Conservation (phyloP, 208 protist genomes). For the Acanthamoeba lenticulata region DNA sequence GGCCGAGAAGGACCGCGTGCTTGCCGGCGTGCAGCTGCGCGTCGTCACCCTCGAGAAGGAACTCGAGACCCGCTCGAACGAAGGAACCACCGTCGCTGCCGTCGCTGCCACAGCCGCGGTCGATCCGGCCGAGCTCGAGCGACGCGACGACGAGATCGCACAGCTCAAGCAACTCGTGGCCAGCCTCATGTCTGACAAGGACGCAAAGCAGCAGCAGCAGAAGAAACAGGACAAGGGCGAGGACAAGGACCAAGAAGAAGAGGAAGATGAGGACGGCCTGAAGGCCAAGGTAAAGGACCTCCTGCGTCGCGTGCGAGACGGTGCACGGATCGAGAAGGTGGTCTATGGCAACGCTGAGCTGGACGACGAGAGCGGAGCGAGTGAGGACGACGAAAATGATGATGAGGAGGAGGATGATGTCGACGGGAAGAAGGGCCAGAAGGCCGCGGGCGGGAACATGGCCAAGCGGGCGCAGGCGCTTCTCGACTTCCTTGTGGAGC, state of each 20-base stretch:
- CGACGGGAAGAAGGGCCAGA: background rate
- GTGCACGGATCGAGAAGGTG: background rate
- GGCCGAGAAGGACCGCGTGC: background rate
- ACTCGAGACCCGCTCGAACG: background rate
- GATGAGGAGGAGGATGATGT: background rate
- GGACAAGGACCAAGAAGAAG: background rate
- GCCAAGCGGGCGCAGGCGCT: background rate
- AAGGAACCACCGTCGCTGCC: no score
- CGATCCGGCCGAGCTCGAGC: background rate
- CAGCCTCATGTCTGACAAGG: background rate
- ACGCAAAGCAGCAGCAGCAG: background rate
- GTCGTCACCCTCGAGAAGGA: background rate
- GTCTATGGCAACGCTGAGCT: background rate
- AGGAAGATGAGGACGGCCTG: background rate
- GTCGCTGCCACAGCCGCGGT: background rate
- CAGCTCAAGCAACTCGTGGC: conserved; percentile 2
- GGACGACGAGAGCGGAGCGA: conserved; percentile 45
- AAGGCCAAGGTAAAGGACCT: background rate
- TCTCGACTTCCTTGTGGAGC: background rate
- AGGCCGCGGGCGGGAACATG: background rate
- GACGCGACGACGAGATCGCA: background rate
- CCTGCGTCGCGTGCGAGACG: background rate
- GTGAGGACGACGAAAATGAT: background rate
- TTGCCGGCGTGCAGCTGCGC: background rate
- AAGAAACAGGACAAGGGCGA: background rate